Evolutionary conservation across 768 basidiomycete species (phyloP).

Genomic region (Leucosporidium yakuticum): DNA sequence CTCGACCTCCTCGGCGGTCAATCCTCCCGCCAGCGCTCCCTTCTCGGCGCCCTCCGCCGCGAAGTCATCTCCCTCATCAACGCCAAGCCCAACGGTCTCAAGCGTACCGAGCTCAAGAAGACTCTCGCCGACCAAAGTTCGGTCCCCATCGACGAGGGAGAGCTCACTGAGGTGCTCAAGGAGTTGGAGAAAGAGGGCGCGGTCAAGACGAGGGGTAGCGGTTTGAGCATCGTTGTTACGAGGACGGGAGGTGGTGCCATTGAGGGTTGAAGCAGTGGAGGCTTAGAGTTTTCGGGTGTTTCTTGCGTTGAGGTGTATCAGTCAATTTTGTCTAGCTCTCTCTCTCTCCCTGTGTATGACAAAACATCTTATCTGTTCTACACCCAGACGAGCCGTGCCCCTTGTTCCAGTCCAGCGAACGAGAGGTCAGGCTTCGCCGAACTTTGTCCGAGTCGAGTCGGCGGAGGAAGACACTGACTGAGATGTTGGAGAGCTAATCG

Average conservation of each 20-base stretch:
- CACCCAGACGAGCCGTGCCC: too few relatives aligned
- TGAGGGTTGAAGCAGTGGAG: slow-evolving; percentile 10
- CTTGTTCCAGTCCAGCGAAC: too few relatives aligned
- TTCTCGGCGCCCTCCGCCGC: slow-evolving; percentile 82
- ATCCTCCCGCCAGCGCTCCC: slow-evolving; percentile 72
- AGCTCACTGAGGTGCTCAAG: slow-evolving; percentile 57
- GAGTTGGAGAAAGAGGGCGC: slow-evolving; percentile 77
- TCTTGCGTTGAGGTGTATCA: too few relatives aligned
- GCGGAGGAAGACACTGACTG: too few relatives aligned
- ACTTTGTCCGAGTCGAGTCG: too few relatives aligned
- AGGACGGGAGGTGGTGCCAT: slow-evolving; percentile 23
- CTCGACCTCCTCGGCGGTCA: slow-evolving; percentile 93
- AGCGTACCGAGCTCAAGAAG: slow-evolving; percentile 77
- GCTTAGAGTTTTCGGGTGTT: too few relatives aligned
- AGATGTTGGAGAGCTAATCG: too few relatives aligned
- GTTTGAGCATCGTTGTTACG: slow-evolving; percentile 71
- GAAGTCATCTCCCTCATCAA: slow-evolving; percentile 55
- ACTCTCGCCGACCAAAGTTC: slow-evolving; percentile 76
- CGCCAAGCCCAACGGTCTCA: slow-evolving; percentile 56
- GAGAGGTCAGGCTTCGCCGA: too few relatives aligned
- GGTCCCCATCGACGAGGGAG: slow-evolving; percentile 66
- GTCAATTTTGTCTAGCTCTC: too few relatives aligned
- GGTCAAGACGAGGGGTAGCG: slow-evolving; percentile 78
- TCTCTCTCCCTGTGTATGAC: too few relatives aligned
- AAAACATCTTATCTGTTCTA: too few relatives aligned